Percentiles rank a stretch among this genome's conserved stretches.
Conservation (phyloP, 129 eudicot genomes). For the Smallanthus sonchifolius region DNA sequence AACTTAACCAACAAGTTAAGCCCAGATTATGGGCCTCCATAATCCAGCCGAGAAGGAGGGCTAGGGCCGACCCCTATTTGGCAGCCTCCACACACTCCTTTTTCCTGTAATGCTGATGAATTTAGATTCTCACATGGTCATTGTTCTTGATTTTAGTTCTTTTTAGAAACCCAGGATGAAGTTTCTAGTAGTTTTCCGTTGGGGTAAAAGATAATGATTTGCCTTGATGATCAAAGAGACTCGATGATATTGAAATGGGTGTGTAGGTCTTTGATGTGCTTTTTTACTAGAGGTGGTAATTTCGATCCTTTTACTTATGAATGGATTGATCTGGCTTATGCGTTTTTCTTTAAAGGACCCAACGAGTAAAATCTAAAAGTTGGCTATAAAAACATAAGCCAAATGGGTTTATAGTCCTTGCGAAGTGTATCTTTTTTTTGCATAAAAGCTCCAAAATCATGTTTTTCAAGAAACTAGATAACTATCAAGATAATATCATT, state of each 20-base stretch:
- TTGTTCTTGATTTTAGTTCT: too few relatives aligned
- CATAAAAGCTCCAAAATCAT: neutral
- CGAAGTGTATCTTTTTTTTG: neutral
- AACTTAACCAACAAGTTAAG: too few relatives aligned
- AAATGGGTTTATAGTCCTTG: neutral
- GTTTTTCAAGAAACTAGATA: neutral
- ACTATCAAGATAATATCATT: neutral
- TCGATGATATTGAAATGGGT: neutral
- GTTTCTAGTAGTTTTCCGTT: too few relatives aligned
- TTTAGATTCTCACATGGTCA: neutral
- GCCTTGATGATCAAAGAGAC: too few relatives aligned
- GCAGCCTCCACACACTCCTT: too few relatives aligned
- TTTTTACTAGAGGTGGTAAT: neutral
- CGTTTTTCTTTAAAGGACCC: neutral
- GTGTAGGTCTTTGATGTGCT: neutral
- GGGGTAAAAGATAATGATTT: too few relatives aligned
- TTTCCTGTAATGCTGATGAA: neutral
- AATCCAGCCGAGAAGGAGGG: too few relatives aligned
- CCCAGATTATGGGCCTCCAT: too few relatives aligned
- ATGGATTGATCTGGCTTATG: neutral
- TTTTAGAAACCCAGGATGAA: too few relatives aligned
- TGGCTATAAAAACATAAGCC: neutral
- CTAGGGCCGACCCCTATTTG: too few relatives aligned
- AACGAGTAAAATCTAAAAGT: neutral
- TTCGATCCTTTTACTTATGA: neutral